These are phyloP conservation scores for Pleurostoma richardsiae DNA, from an alignment of 2,329 filamentous ascomycete genomes.

Conservation along the genomic window DNA sequence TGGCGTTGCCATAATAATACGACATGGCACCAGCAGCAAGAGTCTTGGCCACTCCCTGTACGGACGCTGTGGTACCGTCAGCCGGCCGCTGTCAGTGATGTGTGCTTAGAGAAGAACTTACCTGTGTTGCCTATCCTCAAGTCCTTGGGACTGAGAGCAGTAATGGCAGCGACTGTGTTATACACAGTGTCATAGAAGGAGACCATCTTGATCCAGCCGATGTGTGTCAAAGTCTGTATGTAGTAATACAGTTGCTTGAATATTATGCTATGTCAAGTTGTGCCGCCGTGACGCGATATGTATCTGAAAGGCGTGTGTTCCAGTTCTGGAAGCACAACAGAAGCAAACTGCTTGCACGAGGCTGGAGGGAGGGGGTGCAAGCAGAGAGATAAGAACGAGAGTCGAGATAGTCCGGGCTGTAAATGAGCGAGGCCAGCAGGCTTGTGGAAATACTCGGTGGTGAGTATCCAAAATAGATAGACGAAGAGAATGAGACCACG, in stretches of 20 bases:
- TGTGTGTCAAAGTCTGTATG: neutral
- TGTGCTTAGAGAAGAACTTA: conserved; percentile 14
- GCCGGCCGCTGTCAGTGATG: neutral
- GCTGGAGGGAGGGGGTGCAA: too few relatives aligned
- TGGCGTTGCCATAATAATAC: conserved; percentile 55
- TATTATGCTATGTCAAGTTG: too few relatives aligned
- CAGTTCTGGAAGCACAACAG: too few relatives aligned
- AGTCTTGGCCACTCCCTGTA: conserved; percentile 55
- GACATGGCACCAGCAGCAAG: conserved; percentile 57
- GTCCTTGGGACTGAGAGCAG: conserved; percentile 15
- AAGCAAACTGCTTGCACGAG: too few relatives aligned
- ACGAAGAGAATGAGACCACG: too few relatives aligned
- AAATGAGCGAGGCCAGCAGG: too few relatives aligned
- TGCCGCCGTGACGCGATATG: too few relatives aligned
- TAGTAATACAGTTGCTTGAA: neutral
- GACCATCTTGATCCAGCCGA: neutral
- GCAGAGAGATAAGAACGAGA: too few relatives aligned
- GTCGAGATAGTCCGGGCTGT: too few relatives aligned
- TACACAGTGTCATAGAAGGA: conserved; percentile 21
- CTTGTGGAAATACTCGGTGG: too few relatives aligned
- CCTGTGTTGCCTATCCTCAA: conserved; percentile 30
- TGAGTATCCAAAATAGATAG: too few relatives aligned
- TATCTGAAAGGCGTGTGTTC: too few relatives aligned
- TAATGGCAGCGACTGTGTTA: conserved; percentile 9
- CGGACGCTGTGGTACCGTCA: conserved; percentile 42